phyloP scores from a whole-genome alignment of 2,329 filamentous ascomycete species.

The Ampelomyces quisqualis region DNA sequence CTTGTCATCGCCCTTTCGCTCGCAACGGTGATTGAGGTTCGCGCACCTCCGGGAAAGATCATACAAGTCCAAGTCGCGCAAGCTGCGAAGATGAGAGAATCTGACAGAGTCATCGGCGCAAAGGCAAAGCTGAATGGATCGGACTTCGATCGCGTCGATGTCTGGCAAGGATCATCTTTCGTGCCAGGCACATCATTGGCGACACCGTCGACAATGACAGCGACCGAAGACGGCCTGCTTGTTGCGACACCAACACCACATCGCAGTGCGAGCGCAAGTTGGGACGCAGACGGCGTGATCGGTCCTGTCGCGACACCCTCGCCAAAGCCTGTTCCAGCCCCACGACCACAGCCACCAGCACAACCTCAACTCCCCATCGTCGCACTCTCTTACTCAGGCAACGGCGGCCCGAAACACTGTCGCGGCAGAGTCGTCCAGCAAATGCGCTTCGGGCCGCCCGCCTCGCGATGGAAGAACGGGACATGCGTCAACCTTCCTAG shows the following conservation, averaged over 20 bases:
- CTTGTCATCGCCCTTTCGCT: conserved; percentile 35
- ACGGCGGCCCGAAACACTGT: conserved; percentile 40
- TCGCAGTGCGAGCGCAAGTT: conserved; percentile 15
- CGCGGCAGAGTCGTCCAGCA: conserved; percentile 34
- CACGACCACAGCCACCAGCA: conserved; percentile 14
- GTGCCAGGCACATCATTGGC: conserved; percentile 14
- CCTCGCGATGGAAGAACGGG: conserved; percentile 30
- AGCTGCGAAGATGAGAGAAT: conserved; percentile 24
- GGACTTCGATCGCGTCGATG: conserved; percentile 31
- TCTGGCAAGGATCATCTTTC: conserved; percentile 23
- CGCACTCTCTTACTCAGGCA: conserved; percentile 36
- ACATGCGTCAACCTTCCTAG: conserved; percentile 36
- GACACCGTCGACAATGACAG: conserved; percentile 17
- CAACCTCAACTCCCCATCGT: conserved; percentile 29
- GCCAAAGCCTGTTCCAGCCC: conserved; percentile 5
- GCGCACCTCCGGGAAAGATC: conserved; percentile 24
- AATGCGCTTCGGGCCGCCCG: conserved; percentile 26
- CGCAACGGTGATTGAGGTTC: conserved; percentile 30
- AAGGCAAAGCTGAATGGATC: conserved; percentile 34
- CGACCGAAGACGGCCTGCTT: conserved; percentile 28
- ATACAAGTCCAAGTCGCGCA: conserved; percentile 30
- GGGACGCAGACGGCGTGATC: conserved; percentile 28
- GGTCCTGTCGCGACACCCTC: conserved; percentile 19
- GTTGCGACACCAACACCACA: conserved; percentile 21
- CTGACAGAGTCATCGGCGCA: conserved; percentile 16